Percentiles rank a stretch among this genome's conserved stretches.
Evolutionary conservation across 2,329 filamentous ascomycete genomes (phyloP).

Genomic region (Fusarium sp.): DNA sequence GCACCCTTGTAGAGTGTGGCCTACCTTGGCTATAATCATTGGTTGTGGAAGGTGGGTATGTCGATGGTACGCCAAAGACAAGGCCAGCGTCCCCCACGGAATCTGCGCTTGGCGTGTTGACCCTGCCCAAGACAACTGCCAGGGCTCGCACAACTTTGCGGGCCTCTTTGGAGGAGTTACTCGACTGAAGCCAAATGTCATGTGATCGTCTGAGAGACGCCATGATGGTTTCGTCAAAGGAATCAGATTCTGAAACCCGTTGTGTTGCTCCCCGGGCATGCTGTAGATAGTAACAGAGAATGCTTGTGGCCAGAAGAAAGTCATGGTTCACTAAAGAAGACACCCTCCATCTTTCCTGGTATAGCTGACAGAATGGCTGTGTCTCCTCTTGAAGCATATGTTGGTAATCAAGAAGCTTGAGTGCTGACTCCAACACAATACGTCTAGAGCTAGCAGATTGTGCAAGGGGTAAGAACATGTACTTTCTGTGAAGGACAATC

Average conservation of each 20-base stretch:
- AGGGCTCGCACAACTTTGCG: slow-evolving; percentile 11
- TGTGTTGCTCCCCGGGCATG: not conserved
- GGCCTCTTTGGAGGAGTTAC: not conserved
- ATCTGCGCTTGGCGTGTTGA: not conserved
- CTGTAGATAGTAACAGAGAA: slow-evolving; percentile 6
- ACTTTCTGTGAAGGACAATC: slow-evolving; percentile 15
- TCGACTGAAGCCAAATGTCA: slow-evolving; percentile 11
- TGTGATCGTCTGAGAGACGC: not conserved
- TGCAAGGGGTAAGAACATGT: not conserved
- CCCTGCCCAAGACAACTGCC: accelerated
- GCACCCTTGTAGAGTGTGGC: not conserved
- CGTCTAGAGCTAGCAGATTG: not conserved
- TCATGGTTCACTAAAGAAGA: slow-evolving; percentile 14
- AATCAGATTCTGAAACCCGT: not conserved
- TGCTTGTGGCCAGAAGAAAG: not conserved
- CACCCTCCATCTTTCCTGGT: slow-evolving; percentile 18
- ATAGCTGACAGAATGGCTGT: slow-evolving; percentile 8
- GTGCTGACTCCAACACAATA: slow-evolving; percentile 12
- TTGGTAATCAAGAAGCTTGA: slow-evolving; percentile 15
- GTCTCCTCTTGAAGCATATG: slow-evolving; percentile 17
- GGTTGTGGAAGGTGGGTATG: not conserved
- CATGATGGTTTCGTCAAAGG: not conserved
- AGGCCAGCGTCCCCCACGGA: not conserved
- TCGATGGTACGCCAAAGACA: accelerated
- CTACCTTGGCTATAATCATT: not conserved